A percentile compares a stretch with the other conserved stretches of the same genome.
These are phyloP conservation scores for Monascus ruber DNA, from an alignment of 2,329 filamentous ascomycete species.

Conservation along the genomic window DNA sequence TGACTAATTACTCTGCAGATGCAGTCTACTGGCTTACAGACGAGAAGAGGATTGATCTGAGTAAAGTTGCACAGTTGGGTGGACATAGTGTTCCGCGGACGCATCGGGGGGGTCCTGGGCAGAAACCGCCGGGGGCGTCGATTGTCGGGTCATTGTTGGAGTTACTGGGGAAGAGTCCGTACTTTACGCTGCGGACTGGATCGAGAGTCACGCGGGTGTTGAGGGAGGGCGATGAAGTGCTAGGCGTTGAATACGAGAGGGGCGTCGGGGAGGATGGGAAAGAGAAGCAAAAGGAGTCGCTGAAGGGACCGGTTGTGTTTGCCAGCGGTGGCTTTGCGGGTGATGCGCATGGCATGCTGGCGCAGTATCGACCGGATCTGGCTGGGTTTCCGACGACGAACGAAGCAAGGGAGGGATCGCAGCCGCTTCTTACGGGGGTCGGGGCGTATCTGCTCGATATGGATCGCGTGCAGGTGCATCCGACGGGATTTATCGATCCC, in stretches of 20 bases:
- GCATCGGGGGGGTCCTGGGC: constrained; percentile 42
- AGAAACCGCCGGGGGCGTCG: constrained; percentile 46
- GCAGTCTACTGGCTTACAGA: constrained; percentile 48
- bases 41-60: constrained; percentile 47
- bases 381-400: constrained; percentile 52
- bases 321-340: constrained; percentile 53
- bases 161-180: constrained; percentile 36
- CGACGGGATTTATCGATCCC: constrained; percentile 53
- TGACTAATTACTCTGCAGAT: constrained; percentile 38
- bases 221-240: constrained; percentile 26
- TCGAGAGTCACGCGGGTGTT: constrained; percentile 45
- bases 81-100: constrained; percentile 48
- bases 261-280: constrained; percentile 17
- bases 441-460: constrained; percentile 36
- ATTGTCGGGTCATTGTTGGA: constrained; percentile 47
- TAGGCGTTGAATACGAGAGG: constrained; percentile 42
- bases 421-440: constrained; percentile 30
- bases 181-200: constrained; percentile 43
- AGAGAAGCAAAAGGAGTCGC: constrained; percentile 13
- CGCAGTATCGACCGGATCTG: constrained; percentile 48
- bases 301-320: constrained; percentile 48
- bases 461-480: constrained; percentile 50
- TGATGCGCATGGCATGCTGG: constrained; percentile 46
- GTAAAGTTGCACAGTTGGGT: constrained; percentile 47
- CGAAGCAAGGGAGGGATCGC: constrained; percentile 45